phyloP scores from a whole-genome alignment of 192 early-diverging fungal genomes.

The Lunasporangiospora selenospora region DNA sequence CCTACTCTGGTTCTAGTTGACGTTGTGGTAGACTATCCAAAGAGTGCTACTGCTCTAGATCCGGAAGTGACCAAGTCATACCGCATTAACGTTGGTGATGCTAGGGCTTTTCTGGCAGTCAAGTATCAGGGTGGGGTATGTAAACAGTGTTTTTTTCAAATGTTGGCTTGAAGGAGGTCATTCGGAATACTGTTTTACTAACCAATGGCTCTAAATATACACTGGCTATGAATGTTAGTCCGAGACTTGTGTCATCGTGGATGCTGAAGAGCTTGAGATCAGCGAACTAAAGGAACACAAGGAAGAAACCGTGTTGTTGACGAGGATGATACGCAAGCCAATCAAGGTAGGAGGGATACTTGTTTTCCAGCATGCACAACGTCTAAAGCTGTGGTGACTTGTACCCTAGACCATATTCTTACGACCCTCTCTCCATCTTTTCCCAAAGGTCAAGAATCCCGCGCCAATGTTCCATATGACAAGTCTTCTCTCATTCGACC shows the following conservation, averaged over 20 bases:
- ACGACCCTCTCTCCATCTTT: not conserved
- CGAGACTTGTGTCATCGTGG: constrained; percentile 55
- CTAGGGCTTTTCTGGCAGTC: constrained; percentile 55
- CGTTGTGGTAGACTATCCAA: constrained; percentile 38
- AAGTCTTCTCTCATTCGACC: constrained; percentile 55
- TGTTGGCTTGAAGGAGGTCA: too few species aligned
- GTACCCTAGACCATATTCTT: too few species aligned
- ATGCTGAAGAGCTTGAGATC: constrained; percentile 58
- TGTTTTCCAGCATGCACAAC: not conserved
- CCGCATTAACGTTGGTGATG: constrained; percentile 45
- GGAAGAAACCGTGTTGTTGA: constrained; percentile 40
- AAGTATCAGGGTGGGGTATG: constrained; percentile 57
- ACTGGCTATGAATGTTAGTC: constrained; percentile 12
- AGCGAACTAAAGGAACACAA: constrained; percentile 45
- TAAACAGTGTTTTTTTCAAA: not conserved
- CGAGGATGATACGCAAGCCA: constrained; percentile 51
- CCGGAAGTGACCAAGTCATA: constrained; percentile 31
- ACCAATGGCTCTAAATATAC: too few species aligned
- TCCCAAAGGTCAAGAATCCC: constrained; percentile 50
- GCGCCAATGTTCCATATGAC: constrained; percentile 67
- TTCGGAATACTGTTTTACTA: too few species aligned
- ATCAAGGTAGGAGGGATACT: constrained; percentile 42
- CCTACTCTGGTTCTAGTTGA: constrained; percentile 25
- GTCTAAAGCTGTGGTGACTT: too few species aligned
- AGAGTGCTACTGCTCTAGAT: constrained; percentile 12